phyloP scores from a whole-genome alignment of 1,284 basidiomycete species.

The Melanopsichium pennsylvanicum region DNA sequence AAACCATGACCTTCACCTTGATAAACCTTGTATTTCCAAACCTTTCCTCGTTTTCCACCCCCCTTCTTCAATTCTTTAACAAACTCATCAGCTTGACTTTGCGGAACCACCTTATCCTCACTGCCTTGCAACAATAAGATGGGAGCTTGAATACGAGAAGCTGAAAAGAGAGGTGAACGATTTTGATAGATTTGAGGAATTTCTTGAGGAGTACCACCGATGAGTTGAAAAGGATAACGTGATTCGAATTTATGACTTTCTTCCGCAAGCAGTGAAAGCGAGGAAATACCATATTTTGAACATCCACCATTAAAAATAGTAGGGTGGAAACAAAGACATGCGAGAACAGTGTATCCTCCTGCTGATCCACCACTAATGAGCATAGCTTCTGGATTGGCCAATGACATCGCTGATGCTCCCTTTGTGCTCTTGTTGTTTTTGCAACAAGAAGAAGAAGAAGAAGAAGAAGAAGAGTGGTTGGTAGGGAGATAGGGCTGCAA shows the following conservation, averaged over 20 bases:
- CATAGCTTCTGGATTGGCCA: constrained; percentile 28
- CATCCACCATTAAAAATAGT: constrained; percentile 34
- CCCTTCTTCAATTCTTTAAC: constrained; percentile 24
- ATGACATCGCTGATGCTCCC: neutral
- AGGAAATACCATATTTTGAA: constrained; percentile 38
- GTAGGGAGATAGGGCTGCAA: constrained; percentile 22
- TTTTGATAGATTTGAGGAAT: constrained; percentile 70
- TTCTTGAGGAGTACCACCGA: constrained; percentile 71
- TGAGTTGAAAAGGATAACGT: constrained; percentile 70
- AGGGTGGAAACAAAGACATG: constrained; percentile 66
- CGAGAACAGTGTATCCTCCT: constrained; percentile 74
- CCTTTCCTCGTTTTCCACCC: constrained; percentile 10
- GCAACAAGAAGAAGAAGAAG: no score
- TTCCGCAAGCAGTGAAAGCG: constrained; percentile 20
- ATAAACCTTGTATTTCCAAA: constrained; percentile 49
- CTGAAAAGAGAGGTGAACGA: constrained; percentile 71
- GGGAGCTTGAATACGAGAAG: constrained; percentile 70
- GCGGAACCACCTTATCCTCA: constrained; percentile 72
- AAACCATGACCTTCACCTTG: constrained; percentile 55
- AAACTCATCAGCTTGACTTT: constrained; percentile 70
- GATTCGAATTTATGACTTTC: constrained; percentile 77
- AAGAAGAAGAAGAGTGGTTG: neutral
- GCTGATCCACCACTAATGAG: constrained; percentile 65
- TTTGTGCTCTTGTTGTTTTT: neutral
- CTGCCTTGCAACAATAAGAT: constrained; percentile 72